A percentile compares a stretch with the other conserved stretches of the same genome.
Conservation (phyloP, 345 rosid genomes). For the Stellera chamaejasme region DNA sequence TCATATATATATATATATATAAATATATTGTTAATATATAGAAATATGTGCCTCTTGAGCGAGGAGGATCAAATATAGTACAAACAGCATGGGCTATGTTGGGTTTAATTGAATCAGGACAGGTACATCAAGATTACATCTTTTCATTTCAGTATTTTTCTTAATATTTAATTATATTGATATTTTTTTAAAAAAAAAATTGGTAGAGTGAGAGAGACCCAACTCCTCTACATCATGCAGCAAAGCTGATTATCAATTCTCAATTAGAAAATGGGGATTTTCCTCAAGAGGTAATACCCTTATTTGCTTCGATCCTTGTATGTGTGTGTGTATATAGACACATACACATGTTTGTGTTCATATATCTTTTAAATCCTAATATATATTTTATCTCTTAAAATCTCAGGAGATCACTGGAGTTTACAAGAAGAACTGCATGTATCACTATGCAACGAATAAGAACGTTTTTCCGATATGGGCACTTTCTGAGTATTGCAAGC, state of each 20-base stretch:
- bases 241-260: slow-evolving; percentile 58
- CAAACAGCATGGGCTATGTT: slow-evolving; percentile 34
- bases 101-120: slow-evolving; percentile 27
- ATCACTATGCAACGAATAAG: slow-evolving; percentile 57
- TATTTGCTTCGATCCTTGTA: no score
- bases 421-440: slow-evolving; percentile 68
- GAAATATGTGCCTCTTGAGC: slow-evolving; percentile 23
- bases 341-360: no score
- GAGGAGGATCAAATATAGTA: slow-evolving; percentile 28
- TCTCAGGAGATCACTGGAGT: slow-evolving; percentile 57
- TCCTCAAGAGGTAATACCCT: slow-evolving; percentile 55
- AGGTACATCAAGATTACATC: slow-evolving; percentile 10
- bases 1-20: no score
- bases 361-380: no score
- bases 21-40: slow-evolving; percentile 4
- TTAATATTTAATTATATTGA: background rate
- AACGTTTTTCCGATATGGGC: slow-evolving; percentile 62
- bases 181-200: background rate
- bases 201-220: slow-evolving; percentile 48
- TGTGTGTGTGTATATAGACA: no score
- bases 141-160: background rate
- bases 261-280: slow-evolving; percentile 57
- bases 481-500: slow-evolving; percentile 47
- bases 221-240: slow-evolving; percentile 54
- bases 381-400: no score